Percentiles rank a stretch among this genome's conserved stretches.
These are phyloP conservation scores for Ogataea pignaliae DNA, from an alignment of 805 yeast species.

Conservation along the genomic window DNA sequence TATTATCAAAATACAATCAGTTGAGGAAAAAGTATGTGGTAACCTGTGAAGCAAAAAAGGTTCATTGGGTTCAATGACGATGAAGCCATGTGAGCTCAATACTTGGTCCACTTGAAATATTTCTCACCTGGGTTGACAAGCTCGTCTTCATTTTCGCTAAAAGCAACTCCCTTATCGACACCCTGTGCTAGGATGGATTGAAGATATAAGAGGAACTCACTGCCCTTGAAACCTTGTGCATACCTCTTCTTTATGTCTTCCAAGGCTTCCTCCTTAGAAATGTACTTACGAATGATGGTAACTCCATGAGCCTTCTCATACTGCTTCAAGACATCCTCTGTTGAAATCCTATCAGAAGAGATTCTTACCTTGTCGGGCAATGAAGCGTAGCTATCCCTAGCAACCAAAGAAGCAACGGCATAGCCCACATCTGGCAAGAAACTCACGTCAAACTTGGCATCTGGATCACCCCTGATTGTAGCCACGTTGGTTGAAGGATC, in stretches of 20 bases:
- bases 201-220: constrained; percentile 37
- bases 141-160: constrained; percentile 34
- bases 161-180: constrained; percentile 35
- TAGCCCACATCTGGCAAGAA: constrained; percentile 41
- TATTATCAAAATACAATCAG: too few species aligned
- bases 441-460: constrained; percentile 32
- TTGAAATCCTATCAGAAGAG: constrained; percentile 37
- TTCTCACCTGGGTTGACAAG: constrained; percentile 42
- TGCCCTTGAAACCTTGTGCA: constrained; percentile 28
- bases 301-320: constrained; percentile 39
- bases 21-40: too few species aligned
- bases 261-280: constrained; percentile 30
- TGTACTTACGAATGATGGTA: constrained; percentile 30
- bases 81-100: background rate
- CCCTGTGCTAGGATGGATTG: constrained; percentile 35
- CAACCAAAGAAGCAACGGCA: constrained; percentile 36
- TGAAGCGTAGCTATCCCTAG: constrained; percentile 28
- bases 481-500: constrained; percentile 33
- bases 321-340: constrained; percentile 33
- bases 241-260: constrained; percentile 28
- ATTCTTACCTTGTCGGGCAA: constrained; percentile 43
- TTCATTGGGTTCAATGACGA: too few species aligned
- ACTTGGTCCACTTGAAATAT: constrained; percentile 41
- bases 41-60: too few species aligned
- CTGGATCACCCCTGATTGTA: constrained; percentile 38